Percentiles rank a stretch among this genome's conserved stretches.
Evolutionary conservation across 768 basidiomycete species (phyloP).

Genomic region (Tephrocybe rancida): DNA sequence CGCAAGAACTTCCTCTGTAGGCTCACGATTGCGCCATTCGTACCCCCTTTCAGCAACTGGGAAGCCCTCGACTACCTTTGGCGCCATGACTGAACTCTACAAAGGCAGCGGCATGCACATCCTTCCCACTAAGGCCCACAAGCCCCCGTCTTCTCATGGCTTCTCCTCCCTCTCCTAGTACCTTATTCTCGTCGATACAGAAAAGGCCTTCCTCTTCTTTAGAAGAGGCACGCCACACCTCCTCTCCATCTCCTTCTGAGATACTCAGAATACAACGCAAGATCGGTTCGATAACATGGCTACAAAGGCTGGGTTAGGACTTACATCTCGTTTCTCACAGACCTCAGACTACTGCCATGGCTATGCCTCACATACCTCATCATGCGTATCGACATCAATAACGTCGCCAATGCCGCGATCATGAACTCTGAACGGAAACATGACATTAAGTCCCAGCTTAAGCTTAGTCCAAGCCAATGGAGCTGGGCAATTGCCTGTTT

Average conservation of each 20-base stretch:
- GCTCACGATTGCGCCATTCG: background rate
- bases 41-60: background rate
- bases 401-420: conserved; percentile 15
- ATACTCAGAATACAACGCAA: conserved; percentile 13
- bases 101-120: background rate
- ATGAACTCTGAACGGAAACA: conserved; percentile 16
- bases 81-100: background rate
- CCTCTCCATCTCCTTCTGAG: background rate
- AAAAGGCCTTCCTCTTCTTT: background rate
- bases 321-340: background rate
- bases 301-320: background rate
- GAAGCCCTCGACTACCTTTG: background rate
- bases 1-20: background rate
- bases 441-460: conserved; percentile 16
- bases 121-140: background rate
- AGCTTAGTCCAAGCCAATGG: conserved; percentile 13
- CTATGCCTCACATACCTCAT: conserved; percentile 17
- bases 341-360: conserved; percentile 14
- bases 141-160: conserved; percentile 1
- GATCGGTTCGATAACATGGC: conserved; percentile 4
- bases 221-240: background rate
- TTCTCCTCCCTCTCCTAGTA: background rate
- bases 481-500: conserved; percentile 17
- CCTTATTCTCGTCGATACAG: background rate
- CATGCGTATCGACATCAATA: conserved; percentile 17